These are phyloP conservation scores for Metschnikowia continentalis DNA, from an alignment of 805 yeast genomes.

Conservation along the genomic window DNA sequence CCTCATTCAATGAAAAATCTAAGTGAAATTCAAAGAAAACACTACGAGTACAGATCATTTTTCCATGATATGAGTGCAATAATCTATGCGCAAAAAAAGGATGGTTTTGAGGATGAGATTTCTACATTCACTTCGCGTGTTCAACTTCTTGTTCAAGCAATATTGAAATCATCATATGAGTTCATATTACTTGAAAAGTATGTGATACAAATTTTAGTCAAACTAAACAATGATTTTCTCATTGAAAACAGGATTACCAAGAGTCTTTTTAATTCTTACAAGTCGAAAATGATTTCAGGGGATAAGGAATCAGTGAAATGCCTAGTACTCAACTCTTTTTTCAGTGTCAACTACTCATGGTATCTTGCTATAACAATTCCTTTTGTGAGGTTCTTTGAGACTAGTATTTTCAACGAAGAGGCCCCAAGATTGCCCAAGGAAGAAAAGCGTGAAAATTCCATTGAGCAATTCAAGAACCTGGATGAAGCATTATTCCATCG, in stretches of 20 bases:
- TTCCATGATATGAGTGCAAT: conserved; percentile 26
- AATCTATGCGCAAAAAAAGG: conserved; percentile 24
- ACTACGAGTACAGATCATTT: conserved; percentile 26
- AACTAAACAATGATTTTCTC: conserved; percentile 30
- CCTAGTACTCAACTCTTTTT: conserved; percentile 29
- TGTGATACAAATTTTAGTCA: conserved; percentile 32
- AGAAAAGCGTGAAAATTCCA: not conserved
- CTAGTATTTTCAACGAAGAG: conserved; percentile 28
- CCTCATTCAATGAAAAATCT: conserved; percentile 14
- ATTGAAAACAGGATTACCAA: conserved; percentile 25
- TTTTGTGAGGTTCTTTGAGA: conserved; percentile 34
- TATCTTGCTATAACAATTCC: conserved; percentile 34
- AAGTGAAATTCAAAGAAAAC: conserved; percentile 21
- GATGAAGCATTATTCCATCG: conserved; percentile 8
- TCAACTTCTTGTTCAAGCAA: conserved; percentile 25
- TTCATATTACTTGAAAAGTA: conserved; percentile 38
- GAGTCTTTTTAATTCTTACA: conserved; percentile 22
- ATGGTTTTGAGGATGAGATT: conserved; percentile 24
- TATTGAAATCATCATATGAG: conserved; percentile 36
- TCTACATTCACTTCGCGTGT: conserved; percentile 12
- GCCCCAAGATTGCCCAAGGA: not conserved
- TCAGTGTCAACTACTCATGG: conserved; percentile 37
- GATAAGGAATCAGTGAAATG: conserved; percentile 26
- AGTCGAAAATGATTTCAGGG: conserved; percentile 14
- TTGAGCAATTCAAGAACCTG: conserved; percentile 3